Percentiles rank a stretch among this genome's conserved stretches.
Conservation (phyloP, 495 filamentous ascomycete species). For the Xylaria telfairii region DNA sequence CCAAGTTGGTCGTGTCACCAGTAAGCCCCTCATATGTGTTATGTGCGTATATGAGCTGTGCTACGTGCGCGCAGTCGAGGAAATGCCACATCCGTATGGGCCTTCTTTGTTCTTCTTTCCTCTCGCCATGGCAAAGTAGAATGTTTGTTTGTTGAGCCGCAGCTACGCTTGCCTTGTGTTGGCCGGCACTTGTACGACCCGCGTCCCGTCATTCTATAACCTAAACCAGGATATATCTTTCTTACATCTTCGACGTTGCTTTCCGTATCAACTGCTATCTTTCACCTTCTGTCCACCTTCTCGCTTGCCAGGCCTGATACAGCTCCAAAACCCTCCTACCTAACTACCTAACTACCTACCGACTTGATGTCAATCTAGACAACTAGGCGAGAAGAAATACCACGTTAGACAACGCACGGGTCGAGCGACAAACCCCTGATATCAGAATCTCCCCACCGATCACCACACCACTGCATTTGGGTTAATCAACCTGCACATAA, state of each 20-base stretch:
- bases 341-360: neutral
- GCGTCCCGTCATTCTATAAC: neutral
- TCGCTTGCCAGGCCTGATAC: neutral
- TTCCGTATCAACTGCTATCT: neutral
- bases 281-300: neutral
- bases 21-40: neutral
- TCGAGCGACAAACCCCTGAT: neutral
- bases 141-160: conserved; percentile 8
- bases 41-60: neutral
- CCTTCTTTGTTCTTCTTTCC: conserved; percentile 9
- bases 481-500: neutral
- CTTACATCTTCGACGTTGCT: neutral
- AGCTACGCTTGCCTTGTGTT: conserved; percentile 11
- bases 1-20: neutral
- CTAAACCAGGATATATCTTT: neutral
- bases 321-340: neutral
- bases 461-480: neutral
- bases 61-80: neutral
- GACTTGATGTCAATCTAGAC: neutral
- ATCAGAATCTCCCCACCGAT: too few relatives aligned
- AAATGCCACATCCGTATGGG: neutral
- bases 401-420: neutral
- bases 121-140: neutral
- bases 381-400: neutral
- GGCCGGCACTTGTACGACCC: neutral